These are phyloP conservation scores for Anaeramoeba ignava DNA, from an alignment of 78 protist species.

Conservation along the genomic window DNA sequence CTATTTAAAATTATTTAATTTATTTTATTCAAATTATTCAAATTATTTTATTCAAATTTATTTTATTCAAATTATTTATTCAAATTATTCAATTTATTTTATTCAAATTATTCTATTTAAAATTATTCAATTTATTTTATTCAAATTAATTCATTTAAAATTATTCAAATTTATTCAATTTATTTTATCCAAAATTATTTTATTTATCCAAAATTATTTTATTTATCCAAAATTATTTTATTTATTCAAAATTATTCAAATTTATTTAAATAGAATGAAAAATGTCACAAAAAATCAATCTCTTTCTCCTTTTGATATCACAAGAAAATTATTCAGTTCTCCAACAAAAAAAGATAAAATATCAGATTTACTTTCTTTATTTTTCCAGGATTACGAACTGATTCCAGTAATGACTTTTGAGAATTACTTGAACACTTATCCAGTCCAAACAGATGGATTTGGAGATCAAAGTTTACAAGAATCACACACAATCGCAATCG, in stretches of 20 bases:
- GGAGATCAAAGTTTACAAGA: neutral
- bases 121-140: too few species aligned
- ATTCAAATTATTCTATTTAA: slow-evolving; percentile 3
- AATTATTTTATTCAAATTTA: neutral
- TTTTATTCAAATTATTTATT: neutral
- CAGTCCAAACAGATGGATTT: neutral
- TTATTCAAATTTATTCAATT: neutral
- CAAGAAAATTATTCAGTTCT: neutral
- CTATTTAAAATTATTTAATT: neutral
- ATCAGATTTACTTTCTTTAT: neutral
- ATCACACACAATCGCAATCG: neutral
- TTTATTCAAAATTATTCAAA: neutral
- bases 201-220: neutral
- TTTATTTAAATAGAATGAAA: neutral
- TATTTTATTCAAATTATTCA: neutral
- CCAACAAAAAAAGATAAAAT: neutral
- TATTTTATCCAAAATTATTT: slow-evolving; percentile 8
- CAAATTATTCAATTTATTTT: too few species aligned
- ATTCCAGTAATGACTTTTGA: slow-evolving; percentile 22
- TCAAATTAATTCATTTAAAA: neutral
- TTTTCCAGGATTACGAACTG: slow-evolving; percentile 17
- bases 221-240: neutral
- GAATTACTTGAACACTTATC: slow-evolving; percentile 10
- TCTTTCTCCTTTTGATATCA: neutral
- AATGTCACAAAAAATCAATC: too few species aligned